Evolutionary conservation across 2,329 filamentous ascomycete genomes (phyloP).

Genomic region (Periconia sp.): DNA sequence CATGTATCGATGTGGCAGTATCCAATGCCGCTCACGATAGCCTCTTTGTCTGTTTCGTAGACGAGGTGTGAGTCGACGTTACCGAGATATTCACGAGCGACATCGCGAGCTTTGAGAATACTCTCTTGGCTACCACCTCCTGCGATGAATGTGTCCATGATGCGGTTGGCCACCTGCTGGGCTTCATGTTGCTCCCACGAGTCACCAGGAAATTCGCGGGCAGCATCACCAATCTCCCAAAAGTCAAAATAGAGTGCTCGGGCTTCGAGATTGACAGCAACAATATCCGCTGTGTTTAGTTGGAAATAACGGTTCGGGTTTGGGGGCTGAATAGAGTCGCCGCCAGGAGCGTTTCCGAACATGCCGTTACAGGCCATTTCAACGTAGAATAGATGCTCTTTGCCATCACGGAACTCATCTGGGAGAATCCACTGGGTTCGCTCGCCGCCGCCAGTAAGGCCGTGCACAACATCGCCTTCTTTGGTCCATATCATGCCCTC

Average conservation of each 20-base stretch:
- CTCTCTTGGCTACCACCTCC: constrained; percentile 72
- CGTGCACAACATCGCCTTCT: constrained; percentile 86
- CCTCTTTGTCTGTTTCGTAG: constrained; percentile 73
- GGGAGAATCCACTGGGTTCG: constrained; percentile 90
- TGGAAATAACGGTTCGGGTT: constrained; percentile 80
- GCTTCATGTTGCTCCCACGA: constrained; percentile 89
- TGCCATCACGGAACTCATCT: constrained; percentile 75
- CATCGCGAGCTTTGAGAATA: constrained; percentile 76
- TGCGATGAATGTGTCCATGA: constrained; percentile 87
- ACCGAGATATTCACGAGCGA: constrained; percentile 82
- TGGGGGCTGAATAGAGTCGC: constrained; percentile 86
- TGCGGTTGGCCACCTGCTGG: constrained; percentile 77
- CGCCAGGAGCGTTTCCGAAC: constrained; percentile 89
- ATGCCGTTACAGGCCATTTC: constrained; percentile 99
- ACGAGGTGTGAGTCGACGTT: constrained; percentile 80
- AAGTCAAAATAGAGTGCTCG: constrained; percentile 86
- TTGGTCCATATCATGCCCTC: constrained; percentile 94
- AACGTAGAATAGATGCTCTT: constrained; percentile 87
- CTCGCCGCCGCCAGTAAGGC: constrained; percentile 86
- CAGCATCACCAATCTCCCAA: constrained; percentile 92
- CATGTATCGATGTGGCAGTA: constrained; percentile 98
- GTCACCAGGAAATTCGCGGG: constrained; percentile 84
- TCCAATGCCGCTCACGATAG: constrained; percentile 84
- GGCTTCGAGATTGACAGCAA: constrained; percentile 84
- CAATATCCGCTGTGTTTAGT: constrained; percentile 78